phyloP scores from a whole-genome alignment of 1,139 yeast species.

The Saccharomyces hybrid region DNA sequence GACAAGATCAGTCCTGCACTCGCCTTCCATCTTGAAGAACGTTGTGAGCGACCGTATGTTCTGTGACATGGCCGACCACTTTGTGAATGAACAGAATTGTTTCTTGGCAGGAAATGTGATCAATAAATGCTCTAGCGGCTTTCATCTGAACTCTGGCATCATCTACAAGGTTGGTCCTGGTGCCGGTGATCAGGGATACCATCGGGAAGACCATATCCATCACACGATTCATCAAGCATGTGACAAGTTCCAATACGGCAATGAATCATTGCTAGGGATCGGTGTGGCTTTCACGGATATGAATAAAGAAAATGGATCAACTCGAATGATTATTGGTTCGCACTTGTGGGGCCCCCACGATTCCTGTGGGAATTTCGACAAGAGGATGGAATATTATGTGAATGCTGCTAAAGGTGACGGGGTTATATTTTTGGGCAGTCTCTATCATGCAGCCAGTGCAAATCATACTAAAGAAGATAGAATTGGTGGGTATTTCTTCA shows the following conservation, averaged over 20 bases:
- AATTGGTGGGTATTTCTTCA: conserved; percentile 18
- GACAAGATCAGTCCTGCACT: conserved; percentile 8
- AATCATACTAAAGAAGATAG: conserved; percentile 31
- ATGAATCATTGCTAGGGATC: background rate
- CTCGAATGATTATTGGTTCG: conserved; percentile 28
- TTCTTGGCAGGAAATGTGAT: conserved; percentile 25
- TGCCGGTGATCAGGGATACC: conserved; percentile 25
- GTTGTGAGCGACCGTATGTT: conserved; percentile 9
- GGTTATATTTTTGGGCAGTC: conserved; percentile 30
- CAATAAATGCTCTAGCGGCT: conserved; percentile 7
- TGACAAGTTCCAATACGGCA: conserved; percentile 7
- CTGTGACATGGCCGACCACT: conserved; percentile 6
- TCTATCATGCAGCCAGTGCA: conserved; percentile 31
- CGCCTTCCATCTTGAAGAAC: conserved; percentile 8
- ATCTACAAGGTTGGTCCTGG: conserved; percentile 31
- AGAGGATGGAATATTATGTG: conserved; percentile 31
- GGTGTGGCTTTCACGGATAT: background rate
- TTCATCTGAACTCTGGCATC: conserved; percentile 29
- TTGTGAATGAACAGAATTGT: conserved; percentile 17
- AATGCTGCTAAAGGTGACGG: conserved; percentile 31
- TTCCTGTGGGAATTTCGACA: conserved; percentile 29
- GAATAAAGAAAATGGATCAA: conserved; percentile 21
- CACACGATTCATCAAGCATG: conserved; percentile 24
- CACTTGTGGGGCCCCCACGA: conserved; percentile 30
- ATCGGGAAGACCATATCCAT: conserved; percentile 29